Percentiles rank a stretch among this genome's conserved stretches.
Conservation (phyloP, 2,329 filamentous ascomycete species). For the Stachybotrys chartarum region DNA sequence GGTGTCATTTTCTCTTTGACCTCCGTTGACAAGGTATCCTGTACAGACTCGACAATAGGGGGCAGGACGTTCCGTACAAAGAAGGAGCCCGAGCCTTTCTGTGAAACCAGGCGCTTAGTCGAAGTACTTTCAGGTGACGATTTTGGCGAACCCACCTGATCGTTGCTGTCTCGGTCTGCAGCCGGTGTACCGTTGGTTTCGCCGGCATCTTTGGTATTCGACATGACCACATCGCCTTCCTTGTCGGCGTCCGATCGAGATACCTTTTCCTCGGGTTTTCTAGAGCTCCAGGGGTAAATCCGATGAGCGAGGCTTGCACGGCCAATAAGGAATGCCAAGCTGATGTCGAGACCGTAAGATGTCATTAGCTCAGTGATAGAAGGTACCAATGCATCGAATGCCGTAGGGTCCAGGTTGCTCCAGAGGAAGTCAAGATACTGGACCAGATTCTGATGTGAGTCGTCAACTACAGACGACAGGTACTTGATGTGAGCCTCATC, state of each 20-base stretch:
- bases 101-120: constrained; percentile 15
- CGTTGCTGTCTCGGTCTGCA: constrained; percentile 17
- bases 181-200: constrained; percentile 16
- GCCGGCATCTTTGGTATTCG: constrained; percentile 23
- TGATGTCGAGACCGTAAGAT: constrained; percentile 72
- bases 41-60: constrained; percentile 64
- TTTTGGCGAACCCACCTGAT: constrained; percentile 22
- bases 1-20: constrained; percentile 66
- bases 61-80: constrained; percentile 43
- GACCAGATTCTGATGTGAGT: constrained; percentile 75
- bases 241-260: constrained; percentile 30
- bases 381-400: constrained; percentile 76
- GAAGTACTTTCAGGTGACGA: constrained; percentile 5
- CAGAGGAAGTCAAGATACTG: constrained; percentile 88
- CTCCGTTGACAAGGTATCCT: constrained; percentile 50
- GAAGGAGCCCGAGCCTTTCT: constrained; percentile 27
- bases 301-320: constrained; percentile 66
- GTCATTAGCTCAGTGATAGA: constrained; percentile 65
- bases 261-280: constrained; percentile 18
- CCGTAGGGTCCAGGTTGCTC: constrained; percentile 64
- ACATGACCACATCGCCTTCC: constrained; percentile 53
- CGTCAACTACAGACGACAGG: constrained; percentile 80
- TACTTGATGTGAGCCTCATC: constrained; percentile 79
- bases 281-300: constrained; percentile 39
- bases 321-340: constrained; percentile 78